A percentile compares a stretch with the other conserved stretches of the same genome.
Conservation (phyloP, 257 asterid species). For the Verbena officinalis region DNA sequence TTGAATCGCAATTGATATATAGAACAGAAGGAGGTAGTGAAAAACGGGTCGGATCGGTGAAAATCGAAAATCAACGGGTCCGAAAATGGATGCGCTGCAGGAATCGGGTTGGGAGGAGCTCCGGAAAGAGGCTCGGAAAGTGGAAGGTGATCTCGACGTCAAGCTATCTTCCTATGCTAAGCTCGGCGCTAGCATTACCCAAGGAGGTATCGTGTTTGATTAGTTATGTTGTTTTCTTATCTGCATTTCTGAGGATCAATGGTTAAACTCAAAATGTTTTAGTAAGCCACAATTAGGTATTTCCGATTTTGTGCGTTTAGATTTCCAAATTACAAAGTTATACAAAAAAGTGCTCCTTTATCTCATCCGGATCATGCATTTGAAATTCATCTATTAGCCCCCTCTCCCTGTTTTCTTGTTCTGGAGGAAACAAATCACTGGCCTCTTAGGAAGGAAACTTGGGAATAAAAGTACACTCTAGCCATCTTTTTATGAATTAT, state of each 20-base stretch:
- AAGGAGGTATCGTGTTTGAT: slow-evolving; percentile 51
- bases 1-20: neutral
- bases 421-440: no score
- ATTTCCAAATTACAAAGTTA: neutral
- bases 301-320: neutral
- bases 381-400: neutral
- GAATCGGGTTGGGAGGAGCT: slow-evolving; percentile 79
- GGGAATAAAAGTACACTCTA: neutral
- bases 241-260: neutral
- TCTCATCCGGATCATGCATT: slow-evolving; percentile 17
- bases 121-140: slow-evolving; percentile 70
- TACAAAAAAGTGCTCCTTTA: neutral
- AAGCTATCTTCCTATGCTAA: slow-evolving; percentile 76
- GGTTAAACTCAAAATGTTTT: slow-evolving; percentile 1
- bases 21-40: neutral
- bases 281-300: neutral
- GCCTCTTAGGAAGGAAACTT: neutral
- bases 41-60: slow-evolving; percentile 26
- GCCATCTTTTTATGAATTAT: no score
- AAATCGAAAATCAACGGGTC: slow-evolving; percentile 38
- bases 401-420: no score
- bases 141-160: slow-evolving; percentile 76
- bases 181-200: slow-evolving; percentile 66
- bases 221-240: neutral
- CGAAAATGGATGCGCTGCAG: slow-evolving; percentile 48